Evolutionary conservation across 1,284 basidiomycete species (phyloP).

Genomic region (Ustilago hordei): DNA sequence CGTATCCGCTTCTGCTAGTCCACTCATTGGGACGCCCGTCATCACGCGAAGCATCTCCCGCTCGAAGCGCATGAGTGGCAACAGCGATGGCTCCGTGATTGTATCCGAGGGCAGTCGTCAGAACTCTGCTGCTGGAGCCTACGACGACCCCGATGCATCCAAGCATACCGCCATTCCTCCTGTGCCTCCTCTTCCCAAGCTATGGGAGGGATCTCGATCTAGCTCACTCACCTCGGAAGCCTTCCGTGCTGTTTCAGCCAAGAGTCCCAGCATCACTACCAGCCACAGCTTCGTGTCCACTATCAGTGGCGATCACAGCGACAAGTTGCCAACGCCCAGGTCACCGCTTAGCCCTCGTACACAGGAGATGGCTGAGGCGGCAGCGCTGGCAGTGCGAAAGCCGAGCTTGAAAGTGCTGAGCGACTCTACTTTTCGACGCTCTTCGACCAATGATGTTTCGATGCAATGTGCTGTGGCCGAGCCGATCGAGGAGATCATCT

Average conservation of each 20-base stretch:
- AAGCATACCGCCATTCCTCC: constrained; percentile 78
- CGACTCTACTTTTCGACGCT: constrained; percentile 26
- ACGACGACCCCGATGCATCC: constrained; percentile 31
- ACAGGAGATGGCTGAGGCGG: constrained; percentile 47
- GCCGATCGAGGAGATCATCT: constrained; percentile 33
- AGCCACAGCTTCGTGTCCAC: constrained; percentile 42
- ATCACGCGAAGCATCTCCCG: constrained; percentile 28
- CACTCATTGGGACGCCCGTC: constrained; percentile 20
- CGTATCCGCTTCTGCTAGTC: constrained; percentile 21
- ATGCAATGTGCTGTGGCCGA: constrained; percentile 22
- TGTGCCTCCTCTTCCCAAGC: constrained; percentile 94
- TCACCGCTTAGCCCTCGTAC: constrained; percentile 46
- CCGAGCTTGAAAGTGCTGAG: constrained; percentile 23
- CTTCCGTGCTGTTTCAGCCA: constrained; percentile 26
- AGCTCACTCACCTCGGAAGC: constrained; percentile 68
- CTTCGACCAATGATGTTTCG: constrained; percentile 35
- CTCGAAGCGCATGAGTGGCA: constrained; percentile 47
- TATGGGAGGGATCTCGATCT: constrained; percentile 81
- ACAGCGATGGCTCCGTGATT: constrained; percentile 35
- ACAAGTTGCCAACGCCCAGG: constrained; percentile 37
- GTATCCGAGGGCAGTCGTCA: constrained; percentile 27
- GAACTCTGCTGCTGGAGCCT: constrained; percentile 17
- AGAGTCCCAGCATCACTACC: constrained; percentile 30
- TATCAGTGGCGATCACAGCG: constrained; percentile 31
- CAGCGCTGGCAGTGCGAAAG: constrained; percentile 39